phyloP scores from a whole-genome alignment of 2,329 filamentous ascomycete species.

The Emericellopsis cladophorae region DNA sequence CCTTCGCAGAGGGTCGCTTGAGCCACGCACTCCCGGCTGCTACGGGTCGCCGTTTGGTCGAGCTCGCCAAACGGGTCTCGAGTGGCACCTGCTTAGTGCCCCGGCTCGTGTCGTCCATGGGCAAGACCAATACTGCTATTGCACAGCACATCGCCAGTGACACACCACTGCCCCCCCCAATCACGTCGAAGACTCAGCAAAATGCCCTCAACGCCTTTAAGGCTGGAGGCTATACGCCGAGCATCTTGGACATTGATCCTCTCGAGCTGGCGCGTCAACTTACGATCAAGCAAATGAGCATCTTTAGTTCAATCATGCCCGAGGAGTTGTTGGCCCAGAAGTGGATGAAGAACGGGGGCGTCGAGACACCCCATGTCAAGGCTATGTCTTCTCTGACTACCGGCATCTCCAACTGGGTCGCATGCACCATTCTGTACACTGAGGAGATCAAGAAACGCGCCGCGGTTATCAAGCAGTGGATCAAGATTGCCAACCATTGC shows the following conservation, averaged over 20 bases:
- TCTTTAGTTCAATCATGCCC: slow-evolving; percentile 85
- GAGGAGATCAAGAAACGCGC: slow-evolving; percentile 91
- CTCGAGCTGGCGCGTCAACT: slow-evolving; percentile 85
- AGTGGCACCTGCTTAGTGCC: slow-evolving; percentile 67
- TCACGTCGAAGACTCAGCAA: slow-evolving; percentile 65
- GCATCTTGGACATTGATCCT: slow-evolving; percentile 81
- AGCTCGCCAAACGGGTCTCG: slow-evolving; percentile 68
- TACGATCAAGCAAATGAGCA: slow-evolving; percentile 79
- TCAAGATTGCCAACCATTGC: slow-evolving; percentile 82
- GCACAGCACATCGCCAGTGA: slow-evolving; percentile 60
- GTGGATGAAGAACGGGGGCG: slow-evolving; percentile 82
- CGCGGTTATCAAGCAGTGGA: slow-evolving; percentile 89
- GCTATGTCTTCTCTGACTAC: slow-evolving; percentile 90
- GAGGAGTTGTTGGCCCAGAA: slow-evolving; percentile 85
- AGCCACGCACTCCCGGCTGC: slow-evolving; percentile 58
- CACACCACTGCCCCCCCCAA: slow-evolving; percentile 54
- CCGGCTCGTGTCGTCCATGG: slow-evolving; percentile 71
- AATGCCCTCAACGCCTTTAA: slow-evolving; percentile 63
- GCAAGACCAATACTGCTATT: slow-evolving; percentile 71
- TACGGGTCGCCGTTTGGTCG: slow-evolving; percentile 59
- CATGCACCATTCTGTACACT: slow-evolving; percentile 78
- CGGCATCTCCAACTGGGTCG: slow-evolving; percentile 82
- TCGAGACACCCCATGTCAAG: slow-evolving; percentile 76
- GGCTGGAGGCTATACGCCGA: slow-evolving; percentile 54
- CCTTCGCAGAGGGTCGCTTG: slow-evolving; percentile 69